A percentile compares a stretch with the other conserved stretches of the same genome.
phyloP scores from a whole-genome alignment of 305 asterid genomes.

The Fraxinus sp. region DNA sequence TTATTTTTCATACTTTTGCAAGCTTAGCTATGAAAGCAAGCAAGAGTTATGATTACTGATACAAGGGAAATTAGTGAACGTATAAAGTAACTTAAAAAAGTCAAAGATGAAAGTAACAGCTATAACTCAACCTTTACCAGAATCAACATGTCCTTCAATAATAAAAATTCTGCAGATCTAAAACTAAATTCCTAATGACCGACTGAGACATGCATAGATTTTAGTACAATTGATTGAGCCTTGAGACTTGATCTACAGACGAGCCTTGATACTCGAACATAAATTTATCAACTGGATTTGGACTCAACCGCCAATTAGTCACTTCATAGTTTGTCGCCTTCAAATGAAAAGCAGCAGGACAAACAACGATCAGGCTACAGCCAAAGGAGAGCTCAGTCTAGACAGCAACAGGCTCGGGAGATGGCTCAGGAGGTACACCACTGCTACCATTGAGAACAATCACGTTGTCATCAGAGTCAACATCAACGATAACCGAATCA shows the following conservation, averaged over 20 bases:
- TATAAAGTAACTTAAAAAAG: neutral
- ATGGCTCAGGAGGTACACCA: slow-evolving; percentile 64
- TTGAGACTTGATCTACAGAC: neutral
- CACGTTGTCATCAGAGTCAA: slow-evolving; percentile 80
- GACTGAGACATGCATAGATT: slow-evolving; percentile 6
- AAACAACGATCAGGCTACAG: slow-evolving; percentile 17
- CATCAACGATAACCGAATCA: slow-evolving; percentile 84
- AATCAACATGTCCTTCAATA: neutral
- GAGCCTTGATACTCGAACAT: neutral
- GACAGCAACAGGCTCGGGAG: slow-evolving; percentile 59
- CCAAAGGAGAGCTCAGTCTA: slow-evolving; percentile 28
- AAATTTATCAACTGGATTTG: neutral
- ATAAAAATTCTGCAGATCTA: slow-evolving; percentile 5
- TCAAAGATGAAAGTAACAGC: neutral
- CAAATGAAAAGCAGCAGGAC: slow-evolving; percentile 28
- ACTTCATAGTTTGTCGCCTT: neutral
- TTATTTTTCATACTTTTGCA: neutral
- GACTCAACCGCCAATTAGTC: neutral
- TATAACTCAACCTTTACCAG: slow-evolving; percentile 1
- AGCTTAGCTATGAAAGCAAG: neutral
- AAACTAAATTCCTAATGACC: neutral
- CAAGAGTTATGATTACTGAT: neutral
- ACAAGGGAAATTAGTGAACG: neutral
- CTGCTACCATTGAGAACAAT: slow-evolving; percentile 72
- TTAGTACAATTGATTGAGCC: neutral